Evolutionary conservation across 2,329 filamentous ascomycete genomes (phyloP), one percentile per base, ranked within the genome.

Genomic region (Penicillium corylophilum): DNA sequence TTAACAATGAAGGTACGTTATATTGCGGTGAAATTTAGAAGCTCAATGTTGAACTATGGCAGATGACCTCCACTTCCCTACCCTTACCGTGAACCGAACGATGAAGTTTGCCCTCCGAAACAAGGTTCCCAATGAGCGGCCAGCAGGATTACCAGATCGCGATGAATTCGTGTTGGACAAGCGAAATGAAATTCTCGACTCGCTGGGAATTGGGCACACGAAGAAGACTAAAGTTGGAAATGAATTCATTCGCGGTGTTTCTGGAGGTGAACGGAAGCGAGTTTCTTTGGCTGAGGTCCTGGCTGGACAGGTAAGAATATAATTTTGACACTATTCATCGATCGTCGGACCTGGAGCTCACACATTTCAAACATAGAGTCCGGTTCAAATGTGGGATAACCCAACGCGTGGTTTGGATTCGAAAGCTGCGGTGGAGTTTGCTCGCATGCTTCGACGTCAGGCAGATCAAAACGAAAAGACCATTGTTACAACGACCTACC

Each of bases 1-100:
- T 92, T 67, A 90, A 90, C 62, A 85, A 89, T 18, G 88, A 92
- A 71, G 62, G 61, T 57, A 42, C 29, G 29, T 9, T 33, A 26
- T 29, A 10, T 5, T 20, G 22, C 20, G 2, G n/a, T 9, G n/a
- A 4, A 13, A 9, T 9, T 9, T 38, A 10, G 28, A 13, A 5
- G 4, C 29, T 48, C 10, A 46, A 23, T 12, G 3, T 8, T 38
- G 5, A 22, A 3, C 10, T 15, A 20, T 18, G 2, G 4, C 20
- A 64, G 83, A 86, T 18, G 87, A 90, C 64, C 76, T 86, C 20
- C 87, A 90, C 63, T 91, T 90, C 56, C 85, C 88, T 0, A 85
- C 87, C 4, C 73, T 92, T 18, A 90, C 85, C 0, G 86, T 91
- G 4, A 85, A 87, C 1, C 80, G 89, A 51, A 91, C 88, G 0